Evolutionary conservation across 108 stramenopile genomes (phyloP).

Genomic region (Schizochytrium sp.): DNA sequence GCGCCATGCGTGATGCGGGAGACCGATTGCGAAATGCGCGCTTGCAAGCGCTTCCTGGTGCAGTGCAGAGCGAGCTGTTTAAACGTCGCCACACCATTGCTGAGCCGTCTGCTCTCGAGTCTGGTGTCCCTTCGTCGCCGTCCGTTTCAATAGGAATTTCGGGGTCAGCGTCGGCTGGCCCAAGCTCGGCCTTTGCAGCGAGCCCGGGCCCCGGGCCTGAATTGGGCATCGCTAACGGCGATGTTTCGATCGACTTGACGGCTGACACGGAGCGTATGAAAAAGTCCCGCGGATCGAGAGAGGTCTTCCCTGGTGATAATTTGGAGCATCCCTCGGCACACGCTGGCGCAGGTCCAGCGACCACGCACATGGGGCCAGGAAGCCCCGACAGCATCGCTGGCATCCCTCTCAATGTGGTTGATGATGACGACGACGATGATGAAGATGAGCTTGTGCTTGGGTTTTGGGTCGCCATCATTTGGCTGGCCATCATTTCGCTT

Average conservation of each 20-base stretch:
- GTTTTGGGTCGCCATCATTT: slow-evolving; percentile 65
- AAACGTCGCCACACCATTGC: neutral
- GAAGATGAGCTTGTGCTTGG: slow-evolving; percentile 50
- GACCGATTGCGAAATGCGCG: neutral
- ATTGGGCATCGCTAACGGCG: too few species aligned
- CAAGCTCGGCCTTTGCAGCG: too few species aligned
- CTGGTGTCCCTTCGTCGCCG: too few species aligned
- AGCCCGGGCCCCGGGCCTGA: too few species aligned
- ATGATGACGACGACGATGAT: slow-evolving; percentile 7
- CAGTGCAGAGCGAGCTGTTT: neutral
- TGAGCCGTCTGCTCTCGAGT: neutral
- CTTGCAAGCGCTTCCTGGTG: neutral
- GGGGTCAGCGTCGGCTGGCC: too few species aligned
- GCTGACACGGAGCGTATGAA: too few species aligned
- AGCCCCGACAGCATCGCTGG: neutral
- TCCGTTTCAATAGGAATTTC: too few species aligned
- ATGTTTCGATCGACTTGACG: too few species aligned
- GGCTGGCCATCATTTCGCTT: slow-evolving; percentile 76
- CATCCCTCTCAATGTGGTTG: neutral
- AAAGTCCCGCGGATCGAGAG: too few species aligned
- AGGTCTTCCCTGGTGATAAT: too few species aligned
- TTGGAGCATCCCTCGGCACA: too few species aligned
- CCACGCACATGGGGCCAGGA: neutral
- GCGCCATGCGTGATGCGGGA: neutral
- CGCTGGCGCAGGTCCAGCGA: neutral